These are phyloP conservation scores for Anthoceros angustus DNA, from an alignment of 225 moss, liverwort and hornwort genomes.

Conservation along the genomic window DNA sequence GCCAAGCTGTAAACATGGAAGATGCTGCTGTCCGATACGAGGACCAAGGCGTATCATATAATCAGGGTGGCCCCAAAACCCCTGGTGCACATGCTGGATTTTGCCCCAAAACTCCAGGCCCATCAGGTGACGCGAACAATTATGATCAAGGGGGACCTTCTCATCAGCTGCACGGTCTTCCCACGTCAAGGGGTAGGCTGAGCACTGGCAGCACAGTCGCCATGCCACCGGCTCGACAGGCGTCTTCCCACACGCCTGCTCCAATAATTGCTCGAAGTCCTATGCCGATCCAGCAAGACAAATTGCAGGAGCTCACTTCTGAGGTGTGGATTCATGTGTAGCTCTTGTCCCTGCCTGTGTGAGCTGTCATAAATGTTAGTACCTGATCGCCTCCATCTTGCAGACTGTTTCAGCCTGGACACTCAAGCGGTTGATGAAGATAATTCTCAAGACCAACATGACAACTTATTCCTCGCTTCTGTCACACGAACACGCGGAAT, in stretches of 20 bases:
- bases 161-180: not conserved
- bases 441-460: conserved; percentile 89
- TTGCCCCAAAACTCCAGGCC: not conserved
- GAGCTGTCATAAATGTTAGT: not conserved
- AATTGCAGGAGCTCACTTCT: conserved; percentile 76
- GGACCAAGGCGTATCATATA: not conserved
- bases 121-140: not conserved
- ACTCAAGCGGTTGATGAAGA: conserved; percentile 96
- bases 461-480: conserved; percentile 91
- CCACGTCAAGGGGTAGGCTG: not conserved
- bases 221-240: conserved; percentile 1
- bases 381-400: conserved; percentile 13
- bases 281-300: conserved; percentile 67
- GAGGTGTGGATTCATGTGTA: conserved; percentile 33
- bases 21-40: not conserved
- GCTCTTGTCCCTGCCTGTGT: not conserved
- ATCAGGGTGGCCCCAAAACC: too few species aligned
- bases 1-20: conserved; percentile 1
- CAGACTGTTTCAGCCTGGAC: conserved; percentile 99
- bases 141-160: not conserved
- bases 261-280: conserved; percentile 19
- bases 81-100: too few species aligned
- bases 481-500: conserved; percentile 43
- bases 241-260: not conserved
- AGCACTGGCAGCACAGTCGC: not conserved